A percentile compares a stretch with the other conserved stretches of the same genome.
Evolutionary conservation across 1,139 yeast species (phyloP).

Genomic region (Candida labiduridarum): DNA sequence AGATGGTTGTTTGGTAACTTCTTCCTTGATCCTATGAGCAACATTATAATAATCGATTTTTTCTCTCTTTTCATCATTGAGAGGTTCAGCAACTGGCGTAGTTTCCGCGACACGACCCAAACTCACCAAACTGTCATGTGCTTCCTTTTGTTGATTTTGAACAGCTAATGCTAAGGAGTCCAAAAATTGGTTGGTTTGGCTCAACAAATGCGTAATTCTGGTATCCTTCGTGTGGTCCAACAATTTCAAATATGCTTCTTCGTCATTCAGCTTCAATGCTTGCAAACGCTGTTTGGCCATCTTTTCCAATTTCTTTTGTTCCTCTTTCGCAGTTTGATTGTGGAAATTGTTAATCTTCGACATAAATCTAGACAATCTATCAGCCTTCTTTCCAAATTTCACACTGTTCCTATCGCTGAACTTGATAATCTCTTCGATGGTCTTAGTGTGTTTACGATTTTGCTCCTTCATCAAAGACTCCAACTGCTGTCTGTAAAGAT

Average conservation of each 20-base stretch:
- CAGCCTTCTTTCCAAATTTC: conserved; percentile 11
- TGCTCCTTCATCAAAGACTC: conserved; percentile 45
- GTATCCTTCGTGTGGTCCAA: conserved; percentile 84
- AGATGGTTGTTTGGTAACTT: conserved; percentile 62
- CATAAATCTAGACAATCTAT: conserved; percentile 23
- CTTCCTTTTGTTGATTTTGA: conserved; percentile 68
- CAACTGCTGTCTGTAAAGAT: conserved; percentile 42
- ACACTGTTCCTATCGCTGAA: conserved; percentile 11
- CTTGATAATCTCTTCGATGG: conserved; percentile 35
- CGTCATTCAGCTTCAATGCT: conserved; percentile 82
- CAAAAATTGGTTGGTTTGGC: conserved; percentile 75
- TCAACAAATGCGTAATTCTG: conserved; percentile 77
- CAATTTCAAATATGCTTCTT: conserved; percentile 79
- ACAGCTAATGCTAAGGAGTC: conserved; percentile 79
- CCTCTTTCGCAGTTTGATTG: conserved; percentile 67
- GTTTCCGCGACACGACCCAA: conserved; percentile 21
- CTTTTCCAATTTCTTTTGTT: conserved; percentile 69
- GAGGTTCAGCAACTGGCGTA: conserved; percentile 17
- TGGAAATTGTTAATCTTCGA: conserved; percentile 49
- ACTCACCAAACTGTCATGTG: conserved; percentile 33
- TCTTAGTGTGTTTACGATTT: conserved; percentile 43
- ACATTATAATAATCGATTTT: conserved; percentile 78
- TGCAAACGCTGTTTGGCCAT: conserved; percentile 85
- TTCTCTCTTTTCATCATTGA: conserved; percentile 54
- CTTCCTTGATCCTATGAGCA: conserved; percentile 74